A percentile compares a stretch with the other conserved stretches of the same genome.
phyloP scores from a whole-genome alignment of 257 asterid genomes.

The Nicotiana knightiana region DNA sequence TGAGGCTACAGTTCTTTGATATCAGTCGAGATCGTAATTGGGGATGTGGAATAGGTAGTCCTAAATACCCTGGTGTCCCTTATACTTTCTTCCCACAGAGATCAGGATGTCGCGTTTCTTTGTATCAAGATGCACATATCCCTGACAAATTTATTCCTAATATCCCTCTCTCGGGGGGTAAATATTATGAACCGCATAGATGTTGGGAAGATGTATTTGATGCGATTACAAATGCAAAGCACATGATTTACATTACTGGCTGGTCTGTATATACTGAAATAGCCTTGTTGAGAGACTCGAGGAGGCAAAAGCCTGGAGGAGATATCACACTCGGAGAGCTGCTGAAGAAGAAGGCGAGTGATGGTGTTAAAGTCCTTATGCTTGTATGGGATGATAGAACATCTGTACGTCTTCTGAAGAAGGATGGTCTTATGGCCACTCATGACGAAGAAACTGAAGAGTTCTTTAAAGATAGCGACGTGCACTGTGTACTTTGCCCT shows the following conservation, averaged over 20 bases:
- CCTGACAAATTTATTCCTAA: conserved; percentile 66
- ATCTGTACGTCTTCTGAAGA: conserved; percentile 59
- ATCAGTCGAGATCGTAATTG: conserved; percentile 58
- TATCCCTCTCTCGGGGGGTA: conserved; percentile 62
- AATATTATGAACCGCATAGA: conserved; percentile 55
- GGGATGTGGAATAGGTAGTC: conserved; percentile 56
- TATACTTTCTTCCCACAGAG: conserved; percentile 71
- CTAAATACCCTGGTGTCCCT: conserved; percentile 77
- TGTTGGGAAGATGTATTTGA: conserved; percentile 86
- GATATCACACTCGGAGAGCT: conserved; percentile 64
- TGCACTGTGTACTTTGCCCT: conserved; percentile 70
- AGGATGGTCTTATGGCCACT: conserved; percentile 85
- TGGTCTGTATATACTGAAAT: conserved; percentile 88
- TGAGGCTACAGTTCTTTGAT: conserved; percentile 63
- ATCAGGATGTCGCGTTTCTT: conserved; percentile 63
- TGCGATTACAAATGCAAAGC: conserved; percentile 68
- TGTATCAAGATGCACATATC: conserved; percentile 74
- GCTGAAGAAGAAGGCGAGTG: conserved; percentile 66
- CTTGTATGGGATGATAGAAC: conserved; percentile 92
- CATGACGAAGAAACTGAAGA: conserved; percentile 72
- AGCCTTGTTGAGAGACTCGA: conserved; percentile 56
- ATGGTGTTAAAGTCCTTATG: conserved; percentile 72
- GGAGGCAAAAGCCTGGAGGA: conserved; percentile 80
- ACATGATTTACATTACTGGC: conserved; percentile 79
- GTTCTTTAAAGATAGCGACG: conserved; percentile 51